phyloP scores from a whole-genome alignment of 768 basidiomycete species.

The Mycena haematopus region DNA sequence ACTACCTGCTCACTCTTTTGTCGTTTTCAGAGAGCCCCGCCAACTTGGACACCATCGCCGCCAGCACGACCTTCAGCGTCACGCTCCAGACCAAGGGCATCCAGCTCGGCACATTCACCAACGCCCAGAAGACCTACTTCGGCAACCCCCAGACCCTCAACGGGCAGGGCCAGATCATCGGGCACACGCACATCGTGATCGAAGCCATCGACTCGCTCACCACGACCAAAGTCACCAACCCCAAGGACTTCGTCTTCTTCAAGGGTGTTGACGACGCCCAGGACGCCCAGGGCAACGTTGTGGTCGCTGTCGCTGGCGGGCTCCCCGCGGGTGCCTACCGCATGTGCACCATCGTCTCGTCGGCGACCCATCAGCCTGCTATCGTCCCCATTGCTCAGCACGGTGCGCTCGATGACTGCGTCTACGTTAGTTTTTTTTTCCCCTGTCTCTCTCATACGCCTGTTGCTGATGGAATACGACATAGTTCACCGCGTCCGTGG shows the following conservation, averaged over 20 bases:
- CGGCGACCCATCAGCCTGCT: constrained; percentile 65
- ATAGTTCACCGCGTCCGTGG: background rate
- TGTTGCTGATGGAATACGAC: background rate
- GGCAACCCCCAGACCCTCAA: background rate
- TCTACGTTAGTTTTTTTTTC: background rate
- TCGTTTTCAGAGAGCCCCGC: background rate
- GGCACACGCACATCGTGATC: constrained; percentile 46
- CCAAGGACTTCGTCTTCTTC: constrained; percentile 63
- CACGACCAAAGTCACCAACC: constrained; percentile 53
- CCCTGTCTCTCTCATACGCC: background rate
- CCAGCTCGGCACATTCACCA: background rate
- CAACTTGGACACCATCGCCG: background rate
- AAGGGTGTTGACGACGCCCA: constrained; percentile 49
- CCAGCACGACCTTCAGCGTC: background rate
- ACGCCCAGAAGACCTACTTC: background rate
- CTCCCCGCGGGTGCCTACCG: constrained; percentile 65
- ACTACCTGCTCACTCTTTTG: background rate
- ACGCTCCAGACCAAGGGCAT: background rate
- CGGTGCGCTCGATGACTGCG: constrained; percentile 41
- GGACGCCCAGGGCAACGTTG: constrained; percentile 54
- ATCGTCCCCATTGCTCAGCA: constrained; percentile 61
- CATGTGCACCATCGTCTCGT: constrained; percentile 61
- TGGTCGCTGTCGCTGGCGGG: constrained; percentile 56
- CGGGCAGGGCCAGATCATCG: constrained; percentile 5
- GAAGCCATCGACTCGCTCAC: constrained; percentile 50